phyloP scores from a whole-genome alignment of 768 basidiomycete species.

The Lentinus tigrinus region DNA sequence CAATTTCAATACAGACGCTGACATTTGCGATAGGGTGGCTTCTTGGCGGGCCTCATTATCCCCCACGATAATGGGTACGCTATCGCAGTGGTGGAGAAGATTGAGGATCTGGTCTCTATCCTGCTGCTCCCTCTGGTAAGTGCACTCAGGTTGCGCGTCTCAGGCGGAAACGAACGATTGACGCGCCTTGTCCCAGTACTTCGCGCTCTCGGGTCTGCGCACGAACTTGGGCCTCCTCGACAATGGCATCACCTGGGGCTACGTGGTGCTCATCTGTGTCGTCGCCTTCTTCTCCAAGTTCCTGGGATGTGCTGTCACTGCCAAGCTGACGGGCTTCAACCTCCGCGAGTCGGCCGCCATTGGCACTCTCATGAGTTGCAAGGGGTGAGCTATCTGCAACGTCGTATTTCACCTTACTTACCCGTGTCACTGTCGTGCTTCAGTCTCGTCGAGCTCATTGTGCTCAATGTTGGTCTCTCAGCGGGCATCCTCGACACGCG shows the following conservation, averaged over 20 bases:
- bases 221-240: slow-evolving; percentile 82
- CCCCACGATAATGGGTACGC: slow-evolving; percentile 83
- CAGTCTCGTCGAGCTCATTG: slow-evolving; percentile 83
- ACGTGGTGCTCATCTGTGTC: slow-evolving; percentile 67
- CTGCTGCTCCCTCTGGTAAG: slow-evolving; percentile 75
- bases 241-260: slow-evolving; percentile 75
- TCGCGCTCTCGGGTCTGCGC: slow-evolving; percentile 71
- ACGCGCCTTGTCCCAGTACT: slow-evolving; percentile 51
- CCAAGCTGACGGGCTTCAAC: slow-evolving; percentile 61
- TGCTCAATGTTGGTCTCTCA: slow-evolving; percentile 81
- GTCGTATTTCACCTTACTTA: not conserved
- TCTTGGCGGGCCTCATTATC: slow-evolving; percentile 78
- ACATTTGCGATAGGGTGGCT: slow-evolving; percentile 56
- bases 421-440: not conserved
- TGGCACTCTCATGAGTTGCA: slow-evolving; percentile 87
- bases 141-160: not conserved
- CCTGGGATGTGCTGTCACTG: slow-evolving; percentile 59
- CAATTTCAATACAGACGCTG: slow-evolving; percentile 19
- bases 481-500: slow-evolving; percentile 62
- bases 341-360: slow-evolving; percentile 80
- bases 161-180: not conserved
- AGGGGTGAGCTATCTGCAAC: slow-evolving; percentile 55
- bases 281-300: slow-evolving; percentile 84
- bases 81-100: slow-evolving; percentile 76
- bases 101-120: slow-evolving; percentile 84